These are phyloP conservation scores for Oenanthe javanica DNA, from an alignment of 140 eudicot species.

Conservation along the genomic window DNA sequence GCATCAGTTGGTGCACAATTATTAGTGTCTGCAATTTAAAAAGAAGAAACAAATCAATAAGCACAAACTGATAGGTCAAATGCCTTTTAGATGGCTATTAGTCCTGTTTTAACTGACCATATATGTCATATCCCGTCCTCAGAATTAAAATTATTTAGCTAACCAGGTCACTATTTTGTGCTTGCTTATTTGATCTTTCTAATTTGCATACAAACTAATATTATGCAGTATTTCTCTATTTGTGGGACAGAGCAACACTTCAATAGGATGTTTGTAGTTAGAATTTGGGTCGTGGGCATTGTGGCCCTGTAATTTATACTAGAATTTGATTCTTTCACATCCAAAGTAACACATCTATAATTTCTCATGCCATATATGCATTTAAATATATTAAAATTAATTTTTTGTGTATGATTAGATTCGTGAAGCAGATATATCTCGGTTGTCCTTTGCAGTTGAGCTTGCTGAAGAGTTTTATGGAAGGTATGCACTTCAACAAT, in stretches of 20 bases:
- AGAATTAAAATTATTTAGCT: no score
- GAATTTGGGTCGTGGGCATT: not conserved
- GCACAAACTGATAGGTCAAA: not conserved
- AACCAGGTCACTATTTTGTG: not conserved
- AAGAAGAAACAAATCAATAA: not conserved
- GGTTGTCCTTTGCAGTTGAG: slow-evolving; percentile 96
- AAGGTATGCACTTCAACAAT: slow-evolving; percentile 43
- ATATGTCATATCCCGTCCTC: no score
- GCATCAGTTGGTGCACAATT: not conserved
- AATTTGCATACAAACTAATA: not conserved
- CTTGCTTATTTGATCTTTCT: not conserved
- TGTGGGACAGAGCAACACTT: not conserved
- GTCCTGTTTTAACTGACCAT: no score
- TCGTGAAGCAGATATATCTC: slow-evolving; percentile 98
- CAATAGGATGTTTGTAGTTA: not conserved
- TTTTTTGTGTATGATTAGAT: slow-evolving; percentile 33
- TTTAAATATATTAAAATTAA: not conserved
- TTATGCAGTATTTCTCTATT: not conserved
- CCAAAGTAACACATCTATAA: slow-evolving; percentile 9
- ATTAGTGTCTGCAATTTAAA: not conserved
- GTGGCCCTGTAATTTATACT: not conserved
- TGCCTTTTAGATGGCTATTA: not conserved
- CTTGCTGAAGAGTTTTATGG: slow-evolving; percentile 99
- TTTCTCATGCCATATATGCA: not conserved
- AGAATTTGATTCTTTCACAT: not conserved